Percentiles rank a stretch among this genome's conserved stretches.
phyloP scores from a whole-genome alignment of 2,329 filamentous ascomycete genomes.

The Stagonosporopsis chrysanthemi region DNA sequence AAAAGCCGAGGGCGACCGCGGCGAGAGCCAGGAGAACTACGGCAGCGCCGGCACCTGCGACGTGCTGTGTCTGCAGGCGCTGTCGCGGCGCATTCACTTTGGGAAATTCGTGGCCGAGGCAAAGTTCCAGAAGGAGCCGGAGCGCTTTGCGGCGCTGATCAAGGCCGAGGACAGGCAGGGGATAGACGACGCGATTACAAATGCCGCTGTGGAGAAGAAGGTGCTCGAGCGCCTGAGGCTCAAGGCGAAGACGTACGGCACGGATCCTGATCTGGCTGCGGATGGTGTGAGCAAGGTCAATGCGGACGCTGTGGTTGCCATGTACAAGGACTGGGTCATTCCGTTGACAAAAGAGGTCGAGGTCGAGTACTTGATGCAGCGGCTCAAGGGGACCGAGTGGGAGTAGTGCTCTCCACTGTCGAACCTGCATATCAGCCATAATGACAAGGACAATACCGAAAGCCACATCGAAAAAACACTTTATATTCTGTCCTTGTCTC shows the following conservation, averaged over 20 bases:
- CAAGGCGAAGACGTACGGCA: constrained; percentile 94
- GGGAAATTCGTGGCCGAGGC: constrained; percentile 98
- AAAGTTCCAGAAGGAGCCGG: constrained; percentile 86
- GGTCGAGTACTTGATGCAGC: constrained; percentile 97
- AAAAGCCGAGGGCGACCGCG: constrained; percentile 78
- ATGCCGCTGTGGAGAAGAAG: constrained; percentile 86
- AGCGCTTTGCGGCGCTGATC: constrained; percentile 83
- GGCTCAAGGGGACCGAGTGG: constrained; percentile 68
- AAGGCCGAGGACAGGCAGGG: constrained; percentile 78
- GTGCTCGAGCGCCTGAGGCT: constrained; percentile 84
- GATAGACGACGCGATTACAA: constrained; percentile 90
- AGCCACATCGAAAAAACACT: too few species aligned
- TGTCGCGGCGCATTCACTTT: constrained; percentile 93
- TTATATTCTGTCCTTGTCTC: not conserved
- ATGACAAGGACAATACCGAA: too few species aligned
- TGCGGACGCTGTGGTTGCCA: constrained; percentile 70
- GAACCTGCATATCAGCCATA: not conserved
- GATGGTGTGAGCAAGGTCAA: constrained; percentile 81
- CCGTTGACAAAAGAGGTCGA: constrained; percentile 98
- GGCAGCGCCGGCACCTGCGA: constrained; percentile 91
- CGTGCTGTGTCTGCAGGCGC: constrained; percentile 85
- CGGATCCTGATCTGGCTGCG: constrained; percentile 74
- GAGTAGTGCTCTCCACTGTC: constrained; percentile 19
- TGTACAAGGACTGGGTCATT: constrained; percentile 79
- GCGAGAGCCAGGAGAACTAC: constrained; percentile 92